Base-by-base conservation (phyloP, 805 yeast genomes). In the Ogataea paradorogensis region DNA sequence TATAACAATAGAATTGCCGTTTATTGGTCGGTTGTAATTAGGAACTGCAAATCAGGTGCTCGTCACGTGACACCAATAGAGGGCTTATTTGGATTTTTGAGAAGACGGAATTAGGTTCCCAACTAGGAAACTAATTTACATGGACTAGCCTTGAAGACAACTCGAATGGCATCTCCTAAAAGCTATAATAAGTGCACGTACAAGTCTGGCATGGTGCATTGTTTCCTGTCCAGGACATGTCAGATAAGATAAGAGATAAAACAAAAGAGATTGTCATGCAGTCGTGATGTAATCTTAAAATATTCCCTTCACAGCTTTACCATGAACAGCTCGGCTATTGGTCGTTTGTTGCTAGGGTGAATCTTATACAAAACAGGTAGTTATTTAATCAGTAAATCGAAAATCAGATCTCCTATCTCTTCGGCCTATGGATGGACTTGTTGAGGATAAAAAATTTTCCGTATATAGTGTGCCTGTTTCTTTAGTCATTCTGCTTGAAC, bases 241-340 rank as follows among this genome's bases (percentile, higher is more conserved):
- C n/a, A 18, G 35, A 37, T 37, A 30, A 37, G 41, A 37, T 37
- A 37, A 37, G 41, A 15, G 41, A 36, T 36, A 36, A 30, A 27
- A 11, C 9, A n/a, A 30, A 27, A 11, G 4, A n/a, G 15, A 8
- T 9, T 27, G 24, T 26, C 16, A 15, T 27, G 32, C 39, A 35
- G 22, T 9, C n/a, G 6, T 28, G 33, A 35, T 16, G 24, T 35
- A 21, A 27, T 34, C 11, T 14, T n/a, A 24, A 15, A 15, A 30
- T 11, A 13, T 18, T 18, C 8, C 14, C 5, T 16, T 18, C 27
- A 11, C 16, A 29, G 13, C 8, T 5, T 32, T 32, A 32, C 35
- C 8, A 22, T 22, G 35, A 22, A 22, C 18, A 3, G 16, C 27
- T 9, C 13, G 14, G 9, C 20, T 15, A 22, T 32, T 32, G 27